Percentiles rank a stretch among this genome's conserved stretches.
These are phyloP conservation scores for Ulota crispa DNA, from an alignment of 225 moss, liverwort and hornwort genomes.

Conservation along the genomic window DNA sequence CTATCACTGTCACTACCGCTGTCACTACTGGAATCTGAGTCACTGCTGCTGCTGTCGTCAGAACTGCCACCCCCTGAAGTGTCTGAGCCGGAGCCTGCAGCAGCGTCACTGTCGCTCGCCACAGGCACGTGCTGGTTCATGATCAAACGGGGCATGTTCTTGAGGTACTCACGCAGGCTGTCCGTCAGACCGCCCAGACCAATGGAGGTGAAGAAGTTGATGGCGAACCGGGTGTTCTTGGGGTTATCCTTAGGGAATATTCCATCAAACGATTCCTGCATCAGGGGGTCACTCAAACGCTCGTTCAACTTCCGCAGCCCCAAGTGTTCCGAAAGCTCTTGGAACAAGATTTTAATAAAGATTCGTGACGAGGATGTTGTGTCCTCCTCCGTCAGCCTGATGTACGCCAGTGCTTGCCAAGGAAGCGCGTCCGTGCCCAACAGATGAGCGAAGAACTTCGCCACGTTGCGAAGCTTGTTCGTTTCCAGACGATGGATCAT, in stretches of 20 bases:
- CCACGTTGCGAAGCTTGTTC: conserved; percentile 90
- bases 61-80: conserved; percentile 53
- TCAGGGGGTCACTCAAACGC: conserved; percentile 62
- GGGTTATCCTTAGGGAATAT: conserved; percentile 86
- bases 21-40: conserved; percentile 37
- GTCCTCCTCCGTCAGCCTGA: conserved; percentile 87
- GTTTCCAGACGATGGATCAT: conserved; percentile 91
- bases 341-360: conserved; percentile 89
- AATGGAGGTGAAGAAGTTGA: conserved; percentile 86
- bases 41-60: conserved; percentile 35
- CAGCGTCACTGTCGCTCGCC: conserved; percentile 65
- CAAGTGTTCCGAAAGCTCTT: conserved; percentile 81
- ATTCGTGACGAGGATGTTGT: conserved; percentile 91
- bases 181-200: conserved; percentile 83
- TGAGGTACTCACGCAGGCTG: conserved; percentile 73
- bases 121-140: conserved; percentile 72
- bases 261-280: conserved; percentile 83
- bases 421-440: conserved; percentile 87
- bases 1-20: conserved; percentile 43
- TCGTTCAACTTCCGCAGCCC: conserved; percentile 72
- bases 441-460: conserved; percentile 87
- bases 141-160: conserved; percentile 73
- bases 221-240: conserved; percentile 78
- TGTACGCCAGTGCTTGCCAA: conserved; percentile 85
- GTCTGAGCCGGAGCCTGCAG: conserved; percentile 45